These are phyloP conservation scores for Diaporthe eres DNA, from an alignment of 2,329 filamentous ascomycete species.

Conservation along the genomic window DNA sequence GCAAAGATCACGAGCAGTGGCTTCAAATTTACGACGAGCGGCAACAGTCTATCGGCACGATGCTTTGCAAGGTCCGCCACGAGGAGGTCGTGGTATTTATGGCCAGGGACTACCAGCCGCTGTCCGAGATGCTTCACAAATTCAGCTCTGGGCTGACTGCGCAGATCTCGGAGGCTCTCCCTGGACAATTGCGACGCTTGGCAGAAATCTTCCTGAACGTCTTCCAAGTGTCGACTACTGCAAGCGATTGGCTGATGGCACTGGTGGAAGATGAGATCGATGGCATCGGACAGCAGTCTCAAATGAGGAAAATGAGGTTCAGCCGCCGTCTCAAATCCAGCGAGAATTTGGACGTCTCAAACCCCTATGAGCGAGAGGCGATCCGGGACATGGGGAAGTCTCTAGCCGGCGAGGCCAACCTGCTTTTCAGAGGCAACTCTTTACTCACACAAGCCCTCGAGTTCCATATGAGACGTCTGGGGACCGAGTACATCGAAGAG, in stretches of 20 bases:
- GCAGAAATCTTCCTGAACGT: slow-evolving; percentile 93
- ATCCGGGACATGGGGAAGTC: slow-evolving; percentile 84
- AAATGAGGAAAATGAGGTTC: slow-evolving; percentile 80
- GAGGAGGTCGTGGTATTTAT: slow-evolving; percentile 93
- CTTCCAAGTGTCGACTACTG: slow-evolving; percentile 90
- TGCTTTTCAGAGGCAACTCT: slow-evolving; percentile 95
- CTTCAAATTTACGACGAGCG: slow-evolving; percentile 84
- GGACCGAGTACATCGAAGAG: slow-evolving; percentile 92
- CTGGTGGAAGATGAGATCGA: slow-evolving; percentile 98
- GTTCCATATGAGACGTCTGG: slow-evolving; percentile 93
- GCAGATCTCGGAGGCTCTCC: slow-evolving; percentile 85
- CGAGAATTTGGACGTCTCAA: slow-evolving; percentile 71
- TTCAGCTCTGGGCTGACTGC: slow-evolving; percentile 88
- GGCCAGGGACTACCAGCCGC: slow-evolving; percentile 84
- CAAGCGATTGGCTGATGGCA: slow-evolving; percentile 91
- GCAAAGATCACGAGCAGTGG: slow-evolving; percentile 89
- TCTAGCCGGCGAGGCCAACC: slow-evolving; percentile 88
- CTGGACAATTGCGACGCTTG: slow-evolving; percentile 82
- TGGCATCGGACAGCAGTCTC: slow-evolving; percentile 85
- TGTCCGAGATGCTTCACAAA: slow-evolving; percentile 86
- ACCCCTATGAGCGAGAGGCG: slow-evolving; percentile 75
- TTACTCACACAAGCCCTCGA: slow-evolving; percentile 94
- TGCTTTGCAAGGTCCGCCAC: slow-evolving; percentile 85
- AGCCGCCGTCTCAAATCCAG: slow-evolving; percentile 79
- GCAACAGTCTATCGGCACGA: slow-evolving; percentile 83